Percentiles rank a stretch among this genome's conserved stretches.
Evolutionary conservation across 805 yeast species (phyloP).

Genomic region (Teunomyces atbi): DNA sequence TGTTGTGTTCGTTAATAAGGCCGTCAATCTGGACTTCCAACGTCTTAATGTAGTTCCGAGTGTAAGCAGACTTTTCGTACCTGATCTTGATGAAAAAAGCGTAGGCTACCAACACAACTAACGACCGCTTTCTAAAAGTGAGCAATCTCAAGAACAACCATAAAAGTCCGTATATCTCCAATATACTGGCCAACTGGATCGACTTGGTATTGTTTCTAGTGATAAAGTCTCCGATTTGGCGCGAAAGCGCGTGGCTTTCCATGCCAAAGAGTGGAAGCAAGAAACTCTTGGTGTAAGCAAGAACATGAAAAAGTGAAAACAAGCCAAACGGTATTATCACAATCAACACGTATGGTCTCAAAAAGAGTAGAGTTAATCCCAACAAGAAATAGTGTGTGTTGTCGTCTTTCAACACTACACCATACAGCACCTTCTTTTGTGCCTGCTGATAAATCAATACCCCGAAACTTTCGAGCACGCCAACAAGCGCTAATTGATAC

Average conservation of each 20-base stretch:
- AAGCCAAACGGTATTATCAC: constrained; percentile 72
- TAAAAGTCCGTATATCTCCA: constrained; percentile 43
- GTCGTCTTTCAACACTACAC: constrained; percentile 45
- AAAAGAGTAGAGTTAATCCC: constrained; percentile 47
- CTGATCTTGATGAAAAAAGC: constrained; percentile 70
- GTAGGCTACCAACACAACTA: constrained; percentile 55
- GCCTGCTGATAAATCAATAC: constrained; percentile 64
- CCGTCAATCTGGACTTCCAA: constrained; percentile 55
- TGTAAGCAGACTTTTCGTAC: constrained; percentile 71
- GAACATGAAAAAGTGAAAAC: constrained; percentile 78
- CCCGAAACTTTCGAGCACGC: constrained; percentile 72
- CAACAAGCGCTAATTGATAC: constrained; percentile 60
- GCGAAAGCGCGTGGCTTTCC: constrained; percentile 26
- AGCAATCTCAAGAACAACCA: constrained; percentile 51
- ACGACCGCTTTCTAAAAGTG: constrained; percentile 60
- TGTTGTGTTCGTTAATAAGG: constrained; percentile 23
- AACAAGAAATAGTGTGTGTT: constrained; percentile 68
- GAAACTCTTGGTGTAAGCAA: constrained; percentile 64
- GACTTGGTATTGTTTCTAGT: constrained; percentile 35
- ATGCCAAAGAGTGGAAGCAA: constrained; percentile 62
- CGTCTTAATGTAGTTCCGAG: constrained; percentile 64
- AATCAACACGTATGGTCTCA: constrained; percentile 58
- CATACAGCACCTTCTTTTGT: constrained; percentile 27
- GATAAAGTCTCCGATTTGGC: constrained; percentile 40
- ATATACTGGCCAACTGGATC: constrained; percentile 37